phyloP scores from a whole-genome alignment of 2,329 filamentous ascomycete genomes.

The Blumeria hordei region DNA sequence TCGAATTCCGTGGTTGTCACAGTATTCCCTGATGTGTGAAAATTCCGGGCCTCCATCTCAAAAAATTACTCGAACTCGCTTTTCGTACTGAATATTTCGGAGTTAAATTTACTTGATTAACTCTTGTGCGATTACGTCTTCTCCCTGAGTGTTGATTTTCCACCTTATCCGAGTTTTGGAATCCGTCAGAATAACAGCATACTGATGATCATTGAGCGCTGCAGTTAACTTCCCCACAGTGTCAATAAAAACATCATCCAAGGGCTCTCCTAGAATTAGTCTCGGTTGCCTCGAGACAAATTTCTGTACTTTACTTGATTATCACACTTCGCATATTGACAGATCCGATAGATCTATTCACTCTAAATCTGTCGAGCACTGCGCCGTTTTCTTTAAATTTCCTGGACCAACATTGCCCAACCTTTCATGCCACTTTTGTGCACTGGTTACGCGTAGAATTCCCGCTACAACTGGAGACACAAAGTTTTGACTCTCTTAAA shows the following conservation, averaged over 20 bases:
- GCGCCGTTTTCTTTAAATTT: neutral
- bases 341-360: neutral
- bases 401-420: neutral
- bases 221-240: neutral
- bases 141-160: neutral
- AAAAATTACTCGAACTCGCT: neutral
- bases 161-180: neutral
- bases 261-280: neutral
- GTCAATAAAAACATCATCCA: neutral
- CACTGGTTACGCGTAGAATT: neutral
- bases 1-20: neutral
- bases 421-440: neutral
- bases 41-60: neutral
- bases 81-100: neutral
- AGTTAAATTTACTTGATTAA: neutral
- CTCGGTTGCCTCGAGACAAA: neutral
- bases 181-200: neutral
- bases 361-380: neutral
- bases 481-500: no score
- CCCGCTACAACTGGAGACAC: neutral
- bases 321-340: neutral
- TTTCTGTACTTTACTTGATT: neutral
- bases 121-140: neutral
- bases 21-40: neutral
- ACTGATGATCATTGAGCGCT: neutral